These are phyloP conservation scores for Pisolithus orientalis DNA, from an alignment of 768 basidiomycete species.

Conservation along the genomic window DNA sequence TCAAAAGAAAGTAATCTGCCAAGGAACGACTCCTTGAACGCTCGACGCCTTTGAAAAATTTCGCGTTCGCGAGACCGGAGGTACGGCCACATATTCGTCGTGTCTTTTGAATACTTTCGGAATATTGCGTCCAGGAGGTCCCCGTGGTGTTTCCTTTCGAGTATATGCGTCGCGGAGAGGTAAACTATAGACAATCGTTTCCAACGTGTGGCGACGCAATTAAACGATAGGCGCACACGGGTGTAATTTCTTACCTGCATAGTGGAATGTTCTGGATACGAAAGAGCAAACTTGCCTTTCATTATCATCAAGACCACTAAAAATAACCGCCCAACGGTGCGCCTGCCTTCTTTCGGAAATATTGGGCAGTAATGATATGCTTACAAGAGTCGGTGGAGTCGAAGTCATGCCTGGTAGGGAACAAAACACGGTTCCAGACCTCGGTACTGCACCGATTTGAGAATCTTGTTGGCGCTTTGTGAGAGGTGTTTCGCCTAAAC, in stretches of 20 bases:
- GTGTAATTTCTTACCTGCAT: conserved; percentile 41
- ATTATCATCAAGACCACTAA: conserved; percentile 39
- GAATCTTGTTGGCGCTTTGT: too few relatives aligned
- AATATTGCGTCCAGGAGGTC: conserved; percentile 37
- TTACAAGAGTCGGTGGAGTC: conserved; percentile 19
- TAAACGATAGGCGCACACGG: not conserved
- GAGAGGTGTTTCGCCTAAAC: not conserved
- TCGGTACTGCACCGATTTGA: not conserved
- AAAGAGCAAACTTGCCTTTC: conserved; percentile 42
- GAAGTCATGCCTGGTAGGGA: not conserved
- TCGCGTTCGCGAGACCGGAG: conserved; percentile 47
- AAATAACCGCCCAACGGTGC: conserved; percentile 43
- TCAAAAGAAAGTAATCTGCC: conserved; percentile 25
- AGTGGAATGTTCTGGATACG: conserved; percentile 57
- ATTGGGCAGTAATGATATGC: conserved; percentile 52
- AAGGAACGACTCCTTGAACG: conserved; percentile 49
- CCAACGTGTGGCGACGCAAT: not conserved
- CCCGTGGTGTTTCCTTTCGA: conserved; percentile 45
- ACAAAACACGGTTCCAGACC: not conserved
- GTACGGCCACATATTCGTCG: conserved; percentile 72
- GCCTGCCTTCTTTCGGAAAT: conserved; percentile 54
- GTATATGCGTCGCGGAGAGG: conserved; percentile 49
- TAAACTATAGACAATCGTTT: conserved; percentile 39
- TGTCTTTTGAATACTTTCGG: conserved; percentile 34
- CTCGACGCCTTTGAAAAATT: conserved; percentile 25